These are phyloP conservation scores for Exophiala aquamarina DNA, from an alignment of 2,329 filamentous ascomycete species.

Conservation along the genomic window DNA sequence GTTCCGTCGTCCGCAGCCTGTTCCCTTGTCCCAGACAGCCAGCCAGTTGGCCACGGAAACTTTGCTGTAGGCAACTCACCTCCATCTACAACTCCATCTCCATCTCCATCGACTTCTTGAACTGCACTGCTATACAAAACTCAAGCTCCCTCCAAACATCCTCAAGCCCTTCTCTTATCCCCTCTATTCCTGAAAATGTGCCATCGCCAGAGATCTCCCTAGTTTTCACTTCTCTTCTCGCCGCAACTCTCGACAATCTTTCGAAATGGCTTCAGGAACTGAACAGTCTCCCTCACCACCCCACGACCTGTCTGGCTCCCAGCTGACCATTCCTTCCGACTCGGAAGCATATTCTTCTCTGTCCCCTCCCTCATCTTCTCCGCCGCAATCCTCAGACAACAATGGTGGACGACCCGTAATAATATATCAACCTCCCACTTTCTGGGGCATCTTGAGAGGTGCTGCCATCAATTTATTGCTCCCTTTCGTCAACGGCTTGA, in stretches of 20 bases:
- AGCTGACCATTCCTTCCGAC: constrained; percentile 46
- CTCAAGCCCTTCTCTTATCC: neutral
- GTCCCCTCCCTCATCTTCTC: constrained; percentile 36
- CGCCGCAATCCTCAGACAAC: constrained; percentile 37
- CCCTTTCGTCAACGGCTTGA: constrained; percentile 95
- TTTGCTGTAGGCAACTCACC: too few species aligned
- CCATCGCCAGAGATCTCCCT: neutral
- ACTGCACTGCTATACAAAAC: neutral
- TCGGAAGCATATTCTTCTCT: constrained; percentile 48
- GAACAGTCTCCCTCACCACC: constrained; percentile 27
- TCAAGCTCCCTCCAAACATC: neutral
- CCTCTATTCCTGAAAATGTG: neutral
- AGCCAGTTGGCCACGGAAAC: too few species aligned
- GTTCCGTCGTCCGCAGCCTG: too few species aligned
- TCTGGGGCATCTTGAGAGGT: constrained; percentile 82
- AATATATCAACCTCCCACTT: constrained; percentile 82
- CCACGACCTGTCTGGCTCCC: constrained; percentile 28
- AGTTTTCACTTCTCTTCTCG: too few species aligned
- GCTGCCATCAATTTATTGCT: constrained; percentile 94
- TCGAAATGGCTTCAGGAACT: constrained; percentile 21
- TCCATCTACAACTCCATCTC: too few species aligned
- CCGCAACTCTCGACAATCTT: constrained; percentile 13
- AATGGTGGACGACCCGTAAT: constrained; percentile 61
- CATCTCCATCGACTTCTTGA: too few species aligned
- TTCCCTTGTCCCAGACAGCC: too few species aligned